Evolutionary conservation across 805 yeast species (phyloP).

Genomic region (Kodamaea hsintzibuensis): DNA sequence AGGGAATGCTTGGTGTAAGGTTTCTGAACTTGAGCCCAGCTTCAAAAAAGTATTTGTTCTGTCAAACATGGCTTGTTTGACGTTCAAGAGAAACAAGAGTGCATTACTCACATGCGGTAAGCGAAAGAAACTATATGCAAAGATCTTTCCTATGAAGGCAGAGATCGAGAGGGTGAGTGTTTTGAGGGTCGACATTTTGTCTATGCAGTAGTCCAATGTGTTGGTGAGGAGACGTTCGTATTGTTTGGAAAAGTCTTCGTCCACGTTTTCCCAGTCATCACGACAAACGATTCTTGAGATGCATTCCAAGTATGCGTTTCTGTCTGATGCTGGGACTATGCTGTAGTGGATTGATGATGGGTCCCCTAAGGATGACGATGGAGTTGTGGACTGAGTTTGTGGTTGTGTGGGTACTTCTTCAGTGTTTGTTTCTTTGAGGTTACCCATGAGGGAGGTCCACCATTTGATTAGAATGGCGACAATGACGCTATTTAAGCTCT

Average conservation of each 20-base stretch:
- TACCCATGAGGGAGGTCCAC: constrained; percentile 53
- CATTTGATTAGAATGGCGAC: constrained; percentile 43
- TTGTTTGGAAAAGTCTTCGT: constrained; percentile 21
- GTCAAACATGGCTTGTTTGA: constrained; percentile 49
- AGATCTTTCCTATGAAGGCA: constrained; percentile 70
- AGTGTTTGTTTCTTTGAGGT: constrained; percentile 4
- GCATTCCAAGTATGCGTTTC: constrained; percentile 55
- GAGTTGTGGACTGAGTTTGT: neutral
- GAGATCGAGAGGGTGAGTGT: constrained; percentile 54
- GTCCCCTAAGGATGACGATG: neutral
- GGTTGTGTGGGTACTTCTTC: neutral
- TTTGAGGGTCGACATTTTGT: constrained; percentile 47
- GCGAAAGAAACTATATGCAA: constrained; percentile 61
- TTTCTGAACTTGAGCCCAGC: neutral
- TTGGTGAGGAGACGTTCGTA: constrained; percentile 42
- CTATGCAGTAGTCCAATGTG: constrained; percentile 55
- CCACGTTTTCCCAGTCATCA: constrained; percentile 44
- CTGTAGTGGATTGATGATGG: constrained; percentile 10
- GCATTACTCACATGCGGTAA: constrained; percentile 59
- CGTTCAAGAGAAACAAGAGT: constrained; percentile 54
- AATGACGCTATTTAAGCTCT: constrained; percentile 33
- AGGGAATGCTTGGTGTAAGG: constrained; percentile 25
- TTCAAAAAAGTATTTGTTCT: constrained; percentile 5
- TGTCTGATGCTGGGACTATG: constrained; percentile 46
- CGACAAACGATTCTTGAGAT: constrained; percentile 51